Percentiles rank a stretch among this genome's conserved stretches.
phyloP scores from a whole-genome alignment of 2,329 filamentous ascomycete species.

The Colletotrichum cereale region DNA sequence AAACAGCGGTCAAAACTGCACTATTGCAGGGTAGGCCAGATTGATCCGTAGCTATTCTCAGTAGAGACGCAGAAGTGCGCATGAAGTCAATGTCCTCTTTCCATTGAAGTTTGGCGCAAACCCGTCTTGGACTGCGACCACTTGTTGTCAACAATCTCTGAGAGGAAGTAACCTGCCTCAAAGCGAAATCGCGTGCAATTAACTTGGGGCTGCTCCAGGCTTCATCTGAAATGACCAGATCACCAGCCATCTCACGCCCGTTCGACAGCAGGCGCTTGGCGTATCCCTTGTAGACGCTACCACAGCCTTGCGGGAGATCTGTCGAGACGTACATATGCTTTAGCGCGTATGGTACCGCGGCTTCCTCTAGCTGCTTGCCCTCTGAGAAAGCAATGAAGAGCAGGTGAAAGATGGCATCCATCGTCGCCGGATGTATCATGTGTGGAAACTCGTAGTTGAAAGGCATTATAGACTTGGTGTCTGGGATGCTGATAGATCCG shows the following conservation, averaged over 20 bases:
- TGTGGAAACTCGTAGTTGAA: constrained; percentile 46
- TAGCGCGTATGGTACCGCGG: constrained; percentile 23
- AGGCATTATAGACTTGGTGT: constrained; percentile 46
- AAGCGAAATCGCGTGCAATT: constrained; percentile 26
- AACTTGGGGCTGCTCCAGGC: constrained; percentile 32
- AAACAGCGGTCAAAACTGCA: too few relatives aligned
- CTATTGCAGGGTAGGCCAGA: too few relatives aligned
- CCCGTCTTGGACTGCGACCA: not conserved
- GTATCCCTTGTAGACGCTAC: constrained; percentile 6
- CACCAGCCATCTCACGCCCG: constrained; percentile 24
- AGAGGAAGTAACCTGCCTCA: constrained; percentile 37
- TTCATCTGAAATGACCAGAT: constrained; percentile 32
- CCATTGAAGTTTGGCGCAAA: constrained; percentile 22
- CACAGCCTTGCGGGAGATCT: constrained; percentile 10
- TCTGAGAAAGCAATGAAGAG: constrained; percentile 33
- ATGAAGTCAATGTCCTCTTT: constrained; percentile 19
- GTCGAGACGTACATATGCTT: constrained; percentile 18
- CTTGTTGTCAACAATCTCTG: not conserved
- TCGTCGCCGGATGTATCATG: constrained; percentile 50
- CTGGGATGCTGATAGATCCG: constrained; percentile 28
- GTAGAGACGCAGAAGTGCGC: not conserved
- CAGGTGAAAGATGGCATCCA: constrained; percentile 46
- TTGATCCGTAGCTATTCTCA: too few relatives aligned
- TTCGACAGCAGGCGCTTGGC: constrained; percentile 5
- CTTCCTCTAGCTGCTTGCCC: constrained; percentile 11